Percentiles rank a stretch among this genome's conserved stretches.
These are phyloP conservation scores for Neurospora hispaniola DNA, from an alignment of 495 filamentous ascomycete species.

Conservation along the genomic window DNA sequence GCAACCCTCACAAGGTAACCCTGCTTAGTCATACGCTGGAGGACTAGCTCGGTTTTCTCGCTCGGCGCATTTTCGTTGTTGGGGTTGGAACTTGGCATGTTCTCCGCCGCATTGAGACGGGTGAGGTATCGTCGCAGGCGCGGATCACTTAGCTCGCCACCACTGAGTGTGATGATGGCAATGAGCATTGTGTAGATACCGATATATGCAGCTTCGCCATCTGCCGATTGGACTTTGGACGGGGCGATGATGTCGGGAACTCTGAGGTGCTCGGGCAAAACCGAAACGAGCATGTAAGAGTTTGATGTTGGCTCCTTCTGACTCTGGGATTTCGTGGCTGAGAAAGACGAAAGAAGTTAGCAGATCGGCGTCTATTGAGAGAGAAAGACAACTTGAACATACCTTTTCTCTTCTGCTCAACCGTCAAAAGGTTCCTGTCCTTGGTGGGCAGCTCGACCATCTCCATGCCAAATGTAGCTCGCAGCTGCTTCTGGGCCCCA, in stretches of 20 bases:
- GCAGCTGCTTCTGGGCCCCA: slow-evolving; percentile 53
- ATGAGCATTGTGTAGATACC: slow-evolving; percentile 73
- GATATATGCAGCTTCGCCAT: slow-evolving; percentile 65
- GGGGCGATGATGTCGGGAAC: slow-evolving; percentile 55
- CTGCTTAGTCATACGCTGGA: slow-evolving; percentile 67
- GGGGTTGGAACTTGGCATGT: slow-evolving; percentile 37
- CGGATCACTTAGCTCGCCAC: slow-evolving; percentile 60
- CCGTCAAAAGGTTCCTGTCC: slow-evolving; percentile 78
- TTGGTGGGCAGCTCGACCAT: slow-evolving; percentile 67
- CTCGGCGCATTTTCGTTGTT: slow-evolving; percentile 47
- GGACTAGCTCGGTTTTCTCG: slow-evolving; percentile 63
- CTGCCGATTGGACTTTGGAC: slow-evolving; percentile 48
- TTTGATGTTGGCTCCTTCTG: slow-evolving; percentile 44
- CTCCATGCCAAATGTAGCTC: slow-evolving; percentile 70
- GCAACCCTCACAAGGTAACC: slow-evolving; percentile 70
- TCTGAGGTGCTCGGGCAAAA: slow-evolving; percentile 56
- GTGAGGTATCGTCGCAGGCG: slow-evolving; percentile 63
- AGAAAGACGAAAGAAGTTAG: slow-evolving; percentile 9
- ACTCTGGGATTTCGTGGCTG: slow-evolving; percentile 33
- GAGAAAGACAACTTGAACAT: not conserved
- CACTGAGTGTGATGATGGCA: slow-evolving; percentile 57
- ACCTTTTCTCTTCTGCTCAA: slow-evolving; percentile 57
- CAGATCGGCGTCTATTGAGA: not conserved
- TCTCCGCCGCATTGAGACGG: slow-evolving; percentile 64
- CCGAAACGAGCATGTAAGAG: slow-evolving; percentile 64